Evolutionary conservation across 805 yeast species (phyloP), one percentile per base, ranked within the genome.

Genomic region (Yueomyces sinensis): DNA sequence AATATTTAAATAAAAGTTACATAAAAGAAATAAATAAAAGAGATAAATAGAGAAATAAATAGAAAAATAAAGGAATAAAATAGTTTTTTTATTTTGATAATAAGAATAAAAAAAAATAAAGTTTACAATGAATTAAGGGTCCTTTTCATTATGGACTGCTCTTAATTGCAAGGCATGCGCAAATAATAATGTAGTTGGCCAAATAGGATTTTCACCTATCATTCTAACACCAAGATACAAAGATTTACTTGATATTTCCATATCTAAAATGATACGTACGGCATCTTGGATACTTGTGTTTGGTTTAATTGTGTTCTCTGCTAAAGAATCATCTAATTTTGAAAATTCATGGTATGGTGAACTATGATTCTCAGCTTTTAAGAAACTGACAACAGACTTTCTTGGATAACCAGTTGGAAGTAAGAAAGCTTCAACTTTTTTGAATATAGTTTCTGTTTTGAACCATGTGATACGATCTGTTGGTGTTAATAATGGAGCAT

Each of bases 161-260:
- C 86, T 66, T 17, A 76, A 68, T 50, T 77, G 79, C 47, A 80
- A 62, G 3, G 83, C 86, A 48, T 79, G 87, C 0, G 87, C 87
- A 59, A 79, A 77, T 16, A 77, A 68, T 51, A 79, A 59, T 1
- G 84, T 81, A 31, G 78, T 67, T 0, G 91, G 87, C 91, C 91
- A 81, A 15, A 80, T 77, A 5, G 89, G 89, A 0, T 87, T 86
- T 58, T 80, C 87, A 3, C 84, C 83, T 34, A 81, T 61, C 27
- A 80, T 74, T 43, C 84, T 61, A 13, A 80, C 79, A 20, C 89
- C 91, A 29, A 80, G 55, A 36, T 76, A 73, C 28, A 81, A 55
- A 17, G 74, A 66, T 48, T 74, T 66, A 33, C 66, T 60, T 17
- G 76, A 70, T 34, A 72, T 59, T 50, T 70, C 62, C 9, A 70